phyloP scores from a whole-genome alignment of 371 early-diverging fungal genomes.

The Mucor plumbeus region DNA sequence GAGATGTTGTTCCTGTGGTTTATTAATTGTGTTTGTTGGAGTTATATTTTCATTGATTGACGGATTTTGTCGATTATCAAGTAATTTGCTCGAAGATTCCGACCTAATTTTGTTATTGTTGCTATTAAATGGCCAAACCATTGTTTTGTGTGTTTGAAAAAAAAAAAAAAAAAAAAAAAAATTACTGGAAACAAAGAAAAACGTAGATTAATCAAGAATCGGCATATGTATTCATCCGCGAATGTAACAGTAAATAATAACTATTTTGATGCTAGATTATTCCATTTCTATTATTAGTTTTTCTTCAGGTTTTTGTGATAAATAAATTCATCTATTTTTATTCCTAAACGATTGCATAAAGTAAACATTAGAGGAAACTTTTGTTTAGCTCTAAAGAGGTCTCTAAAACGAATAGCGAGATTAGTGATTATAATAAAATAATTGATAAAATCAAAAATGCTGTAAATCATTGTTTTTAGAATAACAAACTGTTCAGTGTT shows the following conservation, averaged over 20 bases:
- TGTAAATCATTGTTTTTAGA: too few species aligned
- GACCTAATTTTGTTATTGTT: neutral
- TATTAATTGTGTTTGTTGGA: neutral
- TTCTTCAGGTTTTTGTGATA: too few species aligned
- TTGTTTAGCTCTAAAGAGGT: too few species aligned
- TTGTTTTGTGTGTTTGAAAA: neutral
- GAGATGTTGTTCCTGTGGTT: constrained; percentile 3
- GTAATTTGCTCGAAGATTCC: constrained; percentile 7
- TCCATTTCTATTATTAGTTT: too few species aligned
- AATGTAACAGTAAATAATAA: constrained; percentile 6
- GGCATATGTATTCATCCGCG: constrained; percentile 5
- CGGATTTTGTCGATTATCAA: neutral
- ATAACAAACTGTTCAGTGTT: too few species aligned
- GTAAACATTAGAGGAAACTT: too few species aligned
- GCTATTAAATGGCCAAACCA: constrained; percentile 20
- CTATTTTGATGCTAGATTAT: neutral
- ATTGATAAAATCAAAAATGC: too few species aligned
- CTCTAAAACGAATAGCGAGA: too few species aligned
- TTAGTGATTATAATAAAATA: too few species aligned
- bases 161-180: neutral
- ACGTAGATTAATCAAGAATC: neutral
- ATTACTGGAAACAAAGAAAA: constrained; percentile 9
- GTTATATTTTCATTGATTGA: neutral
- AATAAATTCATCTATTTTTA: neutral
- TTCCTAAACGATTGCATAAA: too few species aligned